Evolutionary conservation across 192 early-diverging fungal genomes (phyloP).

Genomic region (Thamnidium elegans): DNA sequence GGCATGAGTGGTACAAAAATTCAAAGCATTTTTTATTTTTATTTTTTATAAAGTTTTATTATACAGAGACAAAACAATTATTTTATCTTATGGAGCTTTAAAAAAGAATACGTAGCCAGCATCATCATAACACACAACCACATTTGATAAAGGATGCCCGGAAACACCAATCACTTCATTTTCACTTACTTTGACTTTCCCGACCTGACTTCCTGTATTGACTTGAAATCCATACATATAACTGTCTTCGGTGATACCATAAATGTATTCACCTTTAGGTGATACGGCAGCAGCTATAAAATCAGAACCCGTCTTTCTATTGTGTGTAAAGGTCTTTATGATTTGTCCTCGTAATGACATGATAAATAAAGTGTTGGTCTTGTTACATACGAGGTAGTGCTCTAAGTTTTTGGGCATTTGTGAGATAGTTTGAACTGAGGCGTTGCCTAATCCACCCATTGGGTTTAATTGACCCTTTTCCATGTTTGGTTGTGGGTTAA

Average conservation of each 20-base stretch:
- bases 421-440: conserved; percentile 57
- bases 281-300: conserved; percentile 62
- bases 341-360: conserved; percentile 63
- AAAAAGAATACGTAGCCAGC: conserved; percentile 63
- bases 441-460: conserved; percentile 49
- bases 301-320: conserved; percentile 44
- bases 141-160: conserved; percentile 83
- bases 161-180: conserved; percentile 75
- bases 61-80: too few species aligned
- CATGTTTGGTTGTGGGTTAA: conserved; percentile 52
- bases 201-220: conserved; percentile 53
- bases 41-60: too few species aligned
- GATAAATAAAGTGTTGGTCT: conserved; percentile 70
- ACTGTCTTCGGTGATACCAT: conserved; percentile 72
- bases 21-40: too few species aligned
- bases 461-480: conserved; percentile 21
- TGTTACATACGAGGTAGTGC: conserved; percentile 76
- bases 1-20: too few species aligned
- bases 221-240: conserved; percentile 66
- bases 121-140: conserved; percentile 65
- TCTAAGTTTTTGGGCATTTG: conserved; percentile 62
- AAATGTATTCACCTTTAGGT: conserved; percentile 79
- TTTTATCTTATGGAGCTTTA: conserved; percentile 43
- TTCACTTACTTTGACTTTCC: conserved; percentile 49
- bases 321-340: conserved; percentile 46